Percentiles rank a stretch among this genome's conserved stretches.
These are phyloP conservation scores for Gigaspora rosea DNA, from an alignment of 192 early-diverging fungal species.

Conservation along the genomic window DNA sequence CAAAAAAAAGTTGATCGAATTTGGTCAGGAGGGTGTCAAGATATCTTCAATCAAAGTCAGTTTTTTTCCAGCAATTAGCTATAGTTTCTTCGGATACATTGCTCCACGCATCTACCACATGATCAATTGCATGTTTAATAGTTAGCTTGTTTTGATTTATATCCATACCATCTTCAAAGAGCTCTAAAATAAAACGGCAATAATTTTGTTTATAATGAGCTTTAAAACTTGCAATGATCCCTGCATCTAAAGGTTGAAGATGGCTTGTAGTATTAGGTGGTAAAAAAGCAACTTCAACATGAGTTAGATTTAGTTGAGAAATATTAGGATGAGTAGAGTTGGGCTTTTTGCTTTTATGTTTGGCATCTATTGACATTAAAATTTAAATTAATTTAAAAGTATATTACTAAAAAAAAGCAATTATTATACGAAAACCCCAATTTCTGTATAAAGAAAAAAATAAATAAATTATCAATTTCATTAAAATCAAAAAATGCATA, in stretches of 20 bases:
- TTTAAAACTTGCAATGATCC: not conserved
- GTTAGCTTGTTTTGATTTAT: not conserved
- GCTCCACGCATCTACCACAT: not conserved
- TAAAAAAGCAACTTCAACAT: not conserved
- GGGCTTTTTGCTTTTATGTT: not conserved
- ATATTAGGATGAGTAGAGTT: too few relatives aligned
- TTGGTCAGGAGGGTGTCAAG: too few relatives aligned
- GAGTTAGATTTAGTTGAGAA: not conserved
- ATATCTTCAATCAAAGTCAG: too few relatives aligned
- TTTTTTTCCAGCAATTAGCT: too few relatives aligned
- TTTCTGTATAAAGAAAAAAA: too few relatives aligned
- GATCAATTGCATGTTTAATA: slow-evolving; percentile 2
- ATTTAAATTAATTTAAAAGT: too few relatives aligned
- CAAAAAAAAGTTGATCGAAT: too few relatives aligned
- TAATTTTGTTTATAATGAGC: slow-evolving; percentile 12
- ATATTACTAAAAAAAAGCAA: too few relatives aligned
- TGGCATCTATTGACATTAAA: not conserved
- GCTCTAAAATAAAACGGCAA: not conserved
- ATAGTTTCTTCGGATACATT: slow-evolving; percentile 3
- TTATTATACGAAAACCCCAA: too few relatives aligned
- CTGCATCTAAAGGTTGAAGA: not conserved
- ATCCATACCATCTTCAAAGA: slow-evolving; percentile 12
- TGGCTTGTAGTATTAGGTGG: not conserved
- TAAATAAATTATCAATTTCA: too few relatives aligned
- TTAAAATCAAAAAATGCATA: too few relatives aligned